Conservation (phyloP, 225 moss, liverwort and hornwort species). For the Lunularia cruciata region DNA sequence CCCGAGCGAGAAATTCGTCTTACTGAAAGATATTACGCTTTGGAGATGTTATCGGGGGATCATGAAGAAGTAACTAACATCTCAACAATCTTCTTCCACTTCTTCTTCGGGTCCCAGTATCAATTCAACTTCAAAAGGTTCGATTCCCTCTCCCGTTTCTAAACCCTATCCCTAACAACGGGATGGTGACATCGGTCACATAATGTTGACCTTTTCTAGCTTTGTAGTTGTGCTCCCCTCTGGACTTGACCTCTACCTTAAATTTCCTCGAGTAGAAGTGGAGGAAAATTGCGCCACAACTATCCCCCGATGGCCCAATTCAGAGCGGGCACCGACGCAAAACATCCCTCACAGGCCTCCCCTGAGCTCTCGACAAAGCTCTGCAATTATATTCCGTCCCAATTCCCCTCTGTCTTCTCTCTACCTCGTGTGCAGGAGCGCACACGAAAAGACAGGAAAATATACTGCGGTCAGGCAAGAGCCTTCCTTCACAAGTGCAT, state of each 20-base stretch:
- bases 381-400: background rate
- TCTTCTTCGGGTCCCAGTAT: background rate
- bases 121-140: background rate
- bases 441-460: background rate
- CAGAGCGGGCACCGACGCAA: conserved; percentile 11
- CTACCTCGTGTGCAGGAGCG: background rate
- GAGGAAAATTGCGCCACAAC: background rate
- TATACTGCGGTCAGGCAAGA: background rate
- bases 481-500: conserved; percentile 3
- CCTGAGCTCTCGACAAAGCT: background rate
- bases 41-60: background rate
- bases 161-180: conserved; percentile 37
- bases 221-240: background rate
- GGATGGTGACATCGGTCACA: conserved; percentile 8
- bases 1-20: conserved; percentile 9
- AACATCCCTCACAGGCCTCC: conserved; percentile 6
- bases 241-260: background rate
- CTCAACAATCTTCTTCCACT: background rate
- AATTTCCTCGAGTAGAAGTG: background rate
- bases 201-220: background rate
- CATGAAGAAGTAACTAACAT: conserved; percentile 15
- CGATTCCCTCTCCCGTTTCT: background rate
- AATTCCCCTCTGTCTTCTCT: background rate
- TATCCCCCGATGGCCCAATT: conserved; percentile 4
- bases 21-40: background rate